Evolutionary conservation across 2,329 filamentous ascomycete species (phyloP), one percentile per base, ranked within the genome.

Genomic region (Cadophora sp.): DNA sequence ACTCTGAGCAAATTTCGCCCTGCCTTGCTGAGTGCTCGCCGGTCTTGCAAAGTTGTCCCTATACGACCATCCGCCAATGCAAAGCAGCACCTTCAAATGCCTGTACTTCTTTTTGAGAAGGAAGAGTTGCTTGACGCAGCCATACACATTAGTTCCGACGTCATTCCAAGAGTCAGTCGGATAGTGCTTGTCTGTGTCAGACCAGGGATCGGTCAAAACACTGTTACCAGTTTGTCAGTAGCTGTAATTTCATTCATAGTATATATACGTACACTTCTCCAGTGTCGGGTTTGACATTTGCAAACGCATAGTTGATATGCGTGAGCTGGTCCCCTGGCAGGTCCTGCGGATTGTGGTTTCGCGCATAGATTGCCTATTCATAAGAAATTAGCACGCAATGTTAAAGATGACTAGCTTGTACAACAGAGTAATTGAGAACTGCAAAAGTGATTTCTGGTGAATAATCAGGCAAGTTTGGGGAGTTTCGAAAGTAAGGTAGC

Each of bases 11-110:
- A 73, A 73, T 19, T 19, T 26, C 5, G 48, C 7, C 9, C 71
- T 66, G 19, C 34, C 88, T 3, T 82, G 79, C 0, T 84, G 83
- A 0, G 89, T 91, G 67, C 86, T 87, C 8, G 89, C 88, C 0
- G 90, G 89, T 0, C 82, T 81, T 0, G 91, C 83, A 77, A 97
- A 95, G 78, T 92, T 92, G 80, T 29, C 31, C 12, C 56, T 16
- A 61, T 93, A 96, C 0, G 91, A 93, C 91, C 91, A 97, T 31
- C 94, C 93, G 56, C 94, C 94, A 72, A 97, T 93, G 59, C 88
- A 92, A 4, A 97, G 84, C 26, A 97, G 82, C 1, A 91, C 84
- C 77, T 97, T 96, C 64, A 97, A 79, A 60, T 92, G 87, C n/a
- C 93, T 89, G 79, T 97, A 90, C 67, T 84, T 79, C 78, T 94